phyloP scores from a whole-genome alignment of 2,329 filamentous ascomycete genomes.

The Penicillium hordei region DNA sequence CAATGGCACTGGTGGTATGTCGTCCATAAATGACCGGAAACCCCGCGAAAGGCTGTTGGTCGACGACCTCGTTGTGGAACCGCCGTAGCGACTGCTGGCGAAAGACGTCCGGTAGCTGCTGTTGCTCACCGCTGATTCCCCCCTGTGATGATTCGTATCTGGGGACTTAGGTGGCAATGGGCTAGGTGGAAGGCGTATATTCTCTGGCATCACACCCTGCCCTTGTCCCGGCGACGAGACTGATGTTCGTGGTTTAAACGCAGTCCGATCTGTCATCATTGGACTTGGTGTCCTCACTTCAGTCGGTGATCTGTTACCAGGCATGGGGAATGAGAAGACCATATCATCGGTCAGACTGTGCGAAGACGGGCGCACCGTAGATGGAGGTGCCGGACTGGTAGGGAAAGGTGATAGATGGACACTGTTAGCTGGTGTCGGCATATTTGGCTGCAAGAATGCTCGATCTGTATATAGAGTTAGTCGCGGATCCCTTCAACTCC shows the following conservation, averaged over 20 bases:
- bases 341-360: constrained; percentile 42
- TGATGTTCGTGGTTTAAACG: constrained; percentile 22
- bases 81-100: constrained; percentile 41
- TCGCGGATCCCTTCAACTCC: background rate
- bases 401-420: constrained; percentile 65
- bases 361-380: constrained; percentile 39
- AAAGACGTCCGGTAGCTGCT: constrained; percentile 45
- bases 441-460: constrained; percentile 51
- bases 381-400: constrained; percentile 49
- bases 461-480: constrained; percentile 34
- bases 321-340: constrained; percentile 55
- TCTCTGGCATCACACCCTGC: constrained; percentile 17
- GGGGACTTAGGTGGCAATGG: constrained; percentile 20
- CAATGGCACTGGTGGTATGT: constrained; percentile 36
- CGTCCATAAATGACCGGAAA: constrained; percentile 31
- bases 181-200: constrained; percentile 22
- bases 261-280: constrained; percentile 20
- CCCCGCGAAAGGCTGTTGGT: constrained; percentile 33
- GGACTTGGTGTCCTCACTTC: constrained; percentile 23
- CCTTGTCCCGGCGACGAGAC: constrained; percentile 19
- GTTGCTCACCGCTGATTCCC: constrained; percentile 35
- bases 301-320: constrained; percentile 33
- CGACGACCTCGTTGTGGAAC: constrained; percentile 38
- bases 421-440: constrained; percentile 65
- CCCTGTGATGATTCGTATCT: constrained; percentile 15